These are phyloP conservation scores for Pilaira anomala DNA, from an alignment of 192 early-diverging fungal species.

Conservation along the genomic window DNA sequence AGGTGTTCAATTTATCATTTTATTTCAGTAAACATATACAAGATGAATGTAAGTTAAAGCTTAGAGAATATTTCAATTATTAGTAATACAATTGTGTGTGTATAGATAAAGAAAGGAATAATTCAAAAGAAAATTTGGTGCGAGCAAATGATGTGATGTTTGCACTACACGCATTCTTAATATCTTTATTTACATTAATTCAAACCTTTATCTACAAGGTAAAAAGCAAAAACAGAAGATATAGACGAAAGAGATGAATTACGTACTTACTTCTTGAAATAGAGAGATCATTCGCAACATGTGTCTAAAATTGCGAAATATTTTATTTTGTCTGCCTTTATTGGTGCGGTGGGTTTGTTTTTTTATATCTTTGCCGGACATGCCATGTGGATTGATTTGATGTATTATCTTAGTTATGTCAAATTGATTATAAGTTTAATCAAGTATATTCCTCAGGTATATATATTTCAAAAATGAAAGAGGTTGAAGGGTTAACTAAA, in stretches of 20 bases:
- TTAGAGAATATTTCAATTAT: background rate
- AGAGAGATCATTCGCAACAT: slow-evolving; percentile 42
- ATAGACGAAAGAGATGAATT: background rate
- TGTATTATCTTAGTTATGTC: slow-evolving; percentile 73
- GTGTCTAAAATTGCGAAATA: slow-evolving; percentile 38
- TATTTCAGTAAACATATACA: slow-evolving; percentile 62
- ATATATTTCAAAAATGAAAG: background rate
- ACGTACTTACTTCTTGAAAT: background rate
- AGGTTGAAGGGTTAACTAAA: too few species aligned
- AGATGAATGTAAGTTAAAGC: slow-evolving; percentile 51
- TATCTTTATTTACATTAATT: slow-evolving; percentile 56
- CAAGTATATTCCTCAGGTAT: slow-evolving; percentile 75
- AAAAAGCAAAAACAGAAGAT: background rate
- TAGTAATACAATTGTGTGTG: background rate
- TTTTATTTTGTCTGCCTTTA: slow-evolving; percentile 38
- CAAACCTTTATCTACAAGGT: slow-evolving; percentile 72
- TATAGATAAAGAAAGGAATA: slow-evolving; percentile 57
- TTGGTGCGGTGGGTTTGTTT: slow-evolving; percentile 27
- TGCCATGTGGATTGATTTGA: slow-evolving; percentile 51
- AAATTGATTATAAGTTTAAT: slow-evolving; percentile 75
- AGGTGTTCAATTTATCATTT: slow-evolving; percentile 77
- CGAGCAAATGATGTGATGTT: slow-evolving; percentile 86
- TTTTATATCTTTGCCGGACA: slow-evolving; percentile 18
- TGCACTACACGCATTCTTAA: slow-evolving; percentile 73
- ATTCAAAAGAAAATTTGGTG: slow-evolving; percentile 68